Evolutionary conservation across 148 eudicot species (phyloP).

Genomic region (Heliosperma pusillum): DNA sequence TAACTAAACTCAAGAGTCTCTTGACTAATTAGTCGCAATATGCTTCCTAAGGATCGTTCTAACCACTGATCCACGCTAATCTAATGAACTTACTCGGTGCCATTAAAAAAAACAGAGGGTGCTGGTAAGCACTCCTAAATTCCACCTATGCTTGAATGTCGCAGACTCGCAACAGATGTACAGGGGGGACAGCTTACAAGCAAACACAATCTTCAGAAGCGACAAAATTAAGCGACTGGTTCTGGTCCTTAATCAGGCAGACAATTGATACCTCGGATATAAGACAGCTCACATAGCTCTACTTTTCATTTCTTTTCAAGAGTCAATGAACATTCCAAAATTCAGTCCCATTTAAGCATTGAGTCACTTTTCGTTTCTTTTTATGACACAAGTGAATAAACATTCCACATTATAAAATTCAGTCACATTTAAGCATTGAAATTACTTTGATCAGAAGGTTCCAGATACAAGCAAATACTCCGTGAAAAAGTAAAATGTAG

Average conservation of each 20-base stretch:
- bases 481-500: background rate
- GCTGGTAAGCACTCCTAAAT: too few species aligned
- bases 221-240: background rate
- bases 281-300: background rate
- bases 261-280: background rate
- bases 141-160: background rate
- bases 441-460: constrained; percentile 1
- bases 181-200: background rate
- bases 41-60: background rate
- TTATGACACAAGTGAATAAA: background rate
- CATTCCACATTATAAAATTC: background rate
- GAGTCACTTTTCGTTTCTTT: too few species aligned
- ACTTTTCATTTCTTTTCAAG: too few species aligned
- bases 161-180: background rate
- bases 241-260: background rate
- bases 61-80: too few species aligned
- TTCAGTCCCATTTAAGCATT: too few species aligned
- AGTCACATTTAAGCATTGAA: background rate
- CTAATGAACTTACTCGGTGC: background rate
- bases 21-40: background rate
- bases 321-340: too few species aligned
- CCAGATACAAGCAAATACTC: constrained; percentile 12
- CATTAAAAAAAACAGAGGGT: too few species aligned
- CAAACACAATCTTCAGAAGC: background rate
- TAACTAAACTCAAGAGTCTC: background rate